Base-by-base conservation (phyloP, 192 early-diverging fungal species). In the Coemansia sp. region DNA sequence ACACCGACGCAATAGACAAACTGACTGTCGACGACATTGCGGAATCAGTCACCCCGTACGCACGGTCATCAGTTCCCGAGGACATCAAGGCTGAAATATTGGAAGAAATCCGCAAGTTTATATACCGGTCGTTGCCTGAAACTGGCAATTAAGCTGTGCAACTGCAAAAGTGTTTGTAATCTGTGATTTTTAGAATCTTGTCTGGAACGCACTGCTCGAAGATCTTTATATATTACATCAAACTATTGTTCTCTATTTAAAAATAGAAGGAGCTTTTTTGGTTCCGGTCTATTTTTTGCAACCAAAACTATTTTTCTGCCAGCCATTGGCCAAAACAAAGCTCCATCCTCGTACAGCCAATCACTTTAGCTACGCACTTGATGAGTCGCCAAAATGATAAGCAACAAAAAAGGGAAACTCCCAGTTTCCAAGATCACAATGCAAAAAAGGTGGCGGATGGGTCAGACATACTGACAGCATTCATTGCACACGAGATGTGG, bases 21-120 rank as follows among this genome's bases (percentile, higher is more conserved):
- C 43, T 81, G 2, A 81, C 79, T 0, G 79, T 81, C 0, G 73
- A 81, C 50, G 67, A 67, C 12, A 65, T 81, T 51, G 79, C 73
- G 2, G 79, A 76, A 24, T 63, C 69, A 17, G 73, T 81, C 5
- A 81, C 79, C 14, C 79, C 79, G 17, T 70, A 60, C 65, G 79
- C 79, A 8, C 73, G 73, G 12, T 29, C 66, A 3, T 35, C 59
- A 38, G 74, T 81, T 10, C 74, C 79, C 2, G 79, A 81, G 10
- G 74, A 76, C 32, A 64, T 76, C 50, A 76, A 76, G 62, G 67
- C 66, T 1, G 79, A 81, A 61, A 63, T 76, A 35, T 59, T 81
- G 12, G 79, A 81, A 45, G 73, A 76, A 8, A 68, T 76, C 39
- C 73, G 74, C 14, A 70, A 70, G 25, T 81, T 73, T 57, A 63